Percentiles rank a stretch among this genome's conserved stretches.
Evolutionary conservation across 2,329 filamentous ascomycete species (phyloP).

Genomic region (Ceratocystis ficicola): DNA sequence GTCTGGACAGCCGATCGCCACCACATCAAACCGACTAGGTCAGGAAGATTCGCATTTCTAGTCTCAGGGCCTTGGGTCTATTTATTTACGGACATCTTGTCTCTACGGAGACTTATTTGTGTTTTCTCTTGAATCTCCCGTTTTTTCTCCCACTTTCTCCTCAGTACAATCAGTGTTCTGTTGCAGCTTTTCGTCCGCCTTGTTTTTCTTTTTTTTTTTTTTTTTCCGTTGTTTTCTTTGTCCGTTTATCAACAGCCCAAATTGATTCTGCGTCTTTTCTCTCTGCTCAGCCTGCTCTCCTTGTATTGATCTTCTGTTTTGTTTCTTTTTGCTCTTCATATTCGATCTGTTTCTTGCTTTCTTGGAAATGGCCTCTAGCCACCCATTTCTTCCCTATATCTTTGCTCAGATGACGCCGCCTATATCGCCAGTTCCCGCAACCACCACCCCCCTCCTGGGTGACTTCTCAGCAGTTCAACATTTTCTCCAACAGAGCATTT

Average conservation of each 20-base stretch:
- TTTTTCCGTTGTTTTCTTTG: neutral
- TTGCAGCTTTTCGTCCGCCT: neutral
- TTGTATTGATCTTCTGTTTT: neutral
- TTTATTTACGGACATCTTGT: neutral
- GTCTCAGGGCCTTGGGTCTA: neutral
- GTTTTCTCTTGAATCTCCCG: neutral
- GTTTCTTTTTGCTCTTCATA: neutral
- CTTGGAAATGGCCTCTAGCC: slow-evolving; percentile 5
- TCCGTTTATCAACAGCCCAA: neutral
- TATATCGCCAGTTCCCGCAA: slow-evolving; percentile 18
- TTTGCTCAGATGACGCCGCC: slow-evolving; percentile 22
- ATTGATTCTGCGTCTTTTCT: neutral
- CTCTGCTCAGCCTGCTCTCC: neutral
- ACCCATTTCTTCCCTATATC: slow-evolving; percentile 14
- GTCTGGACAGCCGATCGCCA: slow-evolving; percentile 4
- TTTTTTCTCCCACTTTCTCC: neutral
- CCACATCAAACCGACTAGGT: neutral
- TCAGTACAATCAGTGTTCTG: neutral
- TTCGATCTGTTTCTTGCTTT: neutral
- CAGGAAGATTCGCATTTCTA: neutral
- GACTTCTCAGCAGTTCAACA: slow-evolving; percentile 17
- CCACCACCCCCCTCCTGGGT: slow-evolving; percentile 12
- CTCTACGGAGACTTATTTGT: neutral
- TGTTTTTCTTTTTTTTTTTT: neutral
- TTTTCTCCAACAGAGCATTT: neutral